Base-by-base conservation (phyloP, 768 basidiomycete species). In the Russula foetens region DNA sequence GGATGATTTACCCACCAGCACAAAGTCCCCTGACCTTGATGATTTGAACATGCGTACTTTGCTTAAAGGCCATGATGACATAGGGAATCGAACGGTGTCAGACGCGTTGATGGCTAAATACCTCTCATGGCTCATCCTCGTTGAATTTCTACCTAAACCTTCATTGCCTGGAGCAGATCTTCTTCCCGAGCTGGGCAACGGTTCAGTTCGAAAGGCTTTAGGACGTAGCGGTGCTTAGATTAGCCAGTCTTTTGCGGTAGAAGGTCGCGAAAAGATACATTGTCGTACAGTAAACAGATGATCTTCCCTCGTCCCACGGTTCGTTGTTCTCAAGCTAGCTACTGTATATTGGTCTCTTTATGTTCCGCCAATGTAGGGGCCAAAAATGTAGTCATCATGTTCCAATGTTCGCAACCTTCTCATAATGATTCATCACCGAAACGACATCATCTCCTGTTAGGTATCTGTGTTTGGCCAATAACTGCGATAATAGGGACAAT, bases 1-100 rank as follows among this genome's bases (percentile, higher is more conserved):
- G 31, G 97, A 98, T 70, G 97, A 99, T 72, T 79, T 99, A 21
- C 97, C 97, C 5, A 97, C 95, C 26, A 92, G 90, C 69, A 98
- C 96, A 26, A 97, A 95, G 72, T 84, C 93, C 0, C 91, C 97
- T 2, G 87, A 90, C 63, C 76, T 98, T 51, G 90, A 96, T 69
- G 92, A 97, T 69, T 71, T 79, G 23, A 97, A 96, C 71, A 95
- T 92, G 19, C 73, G 73, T n/a, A 76, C 79, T 12, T 70, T 98
- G 44, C 72, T 91, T 28, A 45, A 12, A 14, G 48, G 68, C 67
- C 26, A 73, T 79, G 66, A 71, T 81, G 69, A 69, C 50, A 67
- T 58, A 69, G 60, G 68, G 69, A 11, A 66, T 67, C 38, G 75
- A 63, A 91, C 91, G 0, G 93, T 98, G 41, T 82, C 84, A 53